phyloP scores from a whole-genome alignment of 2,329 filamentous ascomycete genomes.

The Aspergillus japonicus region DNA sequence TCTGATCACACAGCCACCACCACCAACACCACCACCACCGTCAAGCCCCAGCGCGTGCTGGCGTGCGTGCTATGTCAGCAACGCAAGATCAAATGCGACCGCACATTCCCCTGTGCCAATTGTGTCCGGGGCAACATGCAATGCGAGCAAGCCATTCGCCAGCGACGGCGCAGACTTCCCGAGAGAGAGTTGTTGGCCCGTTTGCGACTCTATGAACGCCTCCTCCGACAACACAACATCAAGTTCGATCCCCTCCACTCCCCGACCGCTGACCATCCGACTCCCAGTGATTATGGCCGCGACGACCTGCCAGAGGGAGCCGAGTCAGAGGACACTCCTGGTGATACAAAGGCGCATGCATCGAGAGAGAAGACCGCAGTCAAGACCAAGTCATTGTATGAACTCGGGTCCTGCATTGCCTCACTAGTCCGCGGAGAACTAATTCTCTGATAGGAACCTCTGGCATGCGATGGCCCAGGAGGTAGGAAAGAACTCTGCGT shows the following conservation, averaged over 20 bases:
- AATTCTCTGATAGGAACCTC: slow-evolving; percentile 43
- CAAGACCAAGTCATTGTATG: slow-evolving; percentile 2
- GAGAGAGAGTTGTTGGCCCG: slow-evolving; percentile 70
- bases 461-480: slow-evolving; percentile 49
- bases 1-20: too few relatives aligned
- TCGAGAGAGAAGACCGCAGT: neutral
- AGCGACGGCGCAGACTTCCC: slow-evolving; percentile 61
- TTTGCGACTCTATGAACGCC: slow-evolving; percentile 65
- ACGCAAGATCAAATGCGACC: slow-evolving; percentile 73
- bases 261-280: neutral
- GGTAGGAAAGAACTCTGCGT: slow-evolving; percentile 26
- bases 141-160: slow-evolving; percentile 52
- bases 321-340: too few relatives aligned
- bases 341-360: neutral
- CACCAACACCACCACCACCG: too few relatives aligned
- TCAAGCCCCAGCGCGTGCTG: slow-evolving; percentile 18
- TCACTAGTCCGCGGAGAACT: neutral
- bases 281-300: neutral
- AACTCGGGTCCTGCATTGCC: slow-evolving; percentile 14
- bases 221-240: slow-evolving; percentile 66
- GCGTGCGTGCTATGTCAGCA: slow-evolving; percentile 72
- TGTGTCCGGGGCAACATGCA: slow-evolving; percentile 63
- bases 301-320: neutral
- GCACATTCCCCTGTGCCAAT: slow-evolving; percentile 68
- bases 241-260: slow-evolving; percentile 62